These are phyloP conservation scores for Pseudomonodictys pantanalensis DNA, from an alignment of 495 filamentous ascomycete species.

Conservation along the genomic window DNA sequence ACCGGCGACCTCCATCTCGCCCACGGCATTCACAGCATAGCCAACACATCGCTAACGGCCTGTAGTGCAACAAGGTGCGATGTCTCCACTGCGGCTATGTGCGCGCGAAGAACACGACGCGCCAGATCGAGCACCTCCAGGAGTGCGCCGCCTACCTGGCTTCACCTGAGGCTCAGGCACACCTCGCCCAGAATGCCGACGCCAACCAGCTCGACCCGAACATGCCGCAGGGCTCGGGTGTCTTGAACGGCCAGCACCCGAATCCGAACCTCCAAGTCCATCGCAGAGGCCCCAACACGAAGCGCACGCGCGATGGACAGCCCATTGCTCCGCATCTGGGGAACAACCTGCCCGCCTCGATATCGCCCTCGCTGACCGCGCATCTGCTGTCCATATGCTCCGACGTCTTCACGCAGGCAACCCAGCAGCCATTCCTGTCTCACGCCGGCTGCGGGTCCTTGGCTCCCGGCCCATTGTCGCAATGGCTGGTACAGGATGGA, in stretches of 20 bases:
- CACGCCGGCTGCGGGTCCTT: slow-evolving; percentile 64
- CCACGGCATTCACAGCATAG: too few species aligned
- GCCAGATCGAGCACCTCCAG: slow-evolving; percentile 45
- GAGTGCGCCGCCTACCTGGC: slow-evolving; percentile 40
- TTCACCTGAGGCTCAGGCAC: slow-evolving; percentile 39
- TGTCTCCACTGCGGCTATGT: slow-evolving; percentile 44
- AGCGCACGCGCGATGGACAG: slow-evolving; percentile 35
- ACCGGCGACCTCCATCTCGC: background rate
- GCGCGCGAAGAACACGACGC: slow-evolving; percentile 46
- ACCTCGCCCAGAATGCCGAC: slow-evolving; percentile 21
- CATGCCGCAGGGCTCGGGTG: slow-evolving; percentile 16
- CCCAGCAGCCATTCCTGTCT: slow-evolving; percentile 65
- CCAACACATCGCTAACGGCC: too few species aligned
- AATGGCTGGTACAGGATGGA: slow-evolving; percentile 74
- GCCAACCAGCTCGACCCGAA: slow-evolving; percentile 1
- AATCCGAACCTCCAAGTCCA: slow-evolving; percentile 43
- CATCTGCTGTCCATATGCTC: slow-evolving; percentile 49
- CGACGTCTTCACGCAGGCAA: slow-evolving; percentile 52
- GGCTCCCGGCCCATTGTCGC: slow-evolving; percentile 52
- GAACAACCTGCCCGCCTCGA: slow-evolving; percentile 12
- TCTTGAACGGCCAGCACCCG: slow-evolving; percentile 40
- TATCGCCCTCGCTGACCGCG: slow-evolving; percentile 47
- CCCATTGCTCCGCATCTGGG: slow-evolving; percentile 25
- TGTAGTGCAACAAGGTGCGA: slow-evolving; percentile 47
- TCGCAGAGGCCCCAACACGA: slow-evolving; percentile 39